A percentile compares a stretch with the other conserved stretches of the same genome.
Conservation (phyloP, 768 basidiomycete genomes). For the Leccinum sublutescens region DNA sequence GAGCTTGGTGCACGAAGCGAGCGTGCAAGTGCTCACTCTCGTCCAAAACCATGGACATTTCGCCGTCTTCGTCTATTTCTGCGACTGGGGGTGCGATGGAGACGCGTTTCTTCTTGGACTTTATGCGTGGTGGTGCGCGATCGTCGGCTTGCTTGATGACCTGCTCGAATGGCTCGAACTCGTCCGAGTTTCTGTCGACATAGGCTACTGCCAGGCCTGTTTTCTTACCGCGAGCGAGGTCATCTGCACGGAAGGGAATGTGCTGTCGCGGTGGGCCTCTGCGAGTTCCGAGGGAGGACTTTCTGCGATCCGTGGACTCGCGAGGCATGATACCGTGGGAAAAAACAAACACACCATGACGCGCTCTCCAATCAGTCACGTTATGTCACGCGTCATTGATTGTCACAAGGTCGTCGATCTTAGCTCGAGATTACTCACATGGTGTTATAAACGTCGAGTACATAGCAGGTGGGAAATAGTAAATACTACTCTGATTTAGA, state of each 20-base stretch:
- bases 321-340: constrained; percentile 32
- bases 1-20: constrained; percentile 1
- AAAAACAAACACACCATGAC: constrained; percentile 27
- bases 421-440: too few species aligned
- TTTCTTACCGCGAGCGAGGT: constrained; percentile 75
- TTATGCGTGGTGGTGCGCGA: constrained; percentile 57
- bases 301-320: constrained; percentile 27
- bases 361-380: constrained; percentile 24
- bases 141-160: constrained; percentile 68
- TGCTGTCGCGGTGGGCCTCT: constrained; percentile 64
- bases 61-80: constrained; percentile 55
- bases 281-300: constrained; percentile 44
- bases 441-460: too few species aligned
- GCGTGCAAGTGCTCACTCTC: constrained; percentile 51
- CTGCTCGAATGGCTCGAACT: constrained; percentile 80
- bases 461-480: too few species aligned
- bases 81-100: constrained; percentile 34
- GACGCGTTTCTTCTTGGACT: constrained; percentile 50
- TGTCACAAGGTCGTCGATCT: not conserved
- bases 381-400: constrained; percentile 23
- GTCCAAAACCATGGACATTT: constrained; percentile 76
- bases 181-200: constrained; percentile 74
- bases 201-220: constrained; percentile 70
- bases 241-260: constrained; percentile 76
- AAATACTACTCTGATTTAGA: not conserved